Conservation (phyloP, 345 rosid genomes). For the Euphorbia pulcherrima region DNA sequence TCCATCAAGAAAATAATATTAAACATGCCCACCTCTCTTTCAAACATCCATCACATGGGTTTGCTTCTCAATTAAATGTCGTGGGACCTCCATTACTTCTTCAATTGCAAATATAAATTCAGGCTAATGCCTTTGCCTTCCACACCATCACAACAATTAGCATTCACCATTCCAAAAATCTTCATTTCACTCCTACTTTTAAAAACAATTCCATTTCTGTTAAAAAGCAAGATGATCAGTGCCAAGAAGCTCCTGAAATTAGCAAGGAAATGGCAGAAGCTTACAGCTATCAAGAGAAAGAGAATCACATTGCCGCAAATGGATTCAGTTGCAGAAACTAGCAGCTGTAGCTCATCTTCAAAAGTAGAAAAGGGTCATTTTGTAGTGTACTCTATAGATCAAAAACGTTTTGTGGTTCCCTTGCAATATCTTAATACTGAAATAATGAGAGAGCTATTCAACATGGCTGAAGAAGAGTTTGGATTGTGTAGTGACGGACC, state of each 20-base stretch:
- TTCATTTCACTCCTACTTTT: no score
- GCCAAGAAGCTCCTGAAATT: constrained; percentile 8
- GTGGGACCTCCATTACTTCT: no score
- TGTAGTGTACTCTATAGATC: constrained; percentile 10
- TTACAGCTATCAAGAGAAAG: constrained; percentile 1
- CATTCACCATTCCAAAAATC: no score
- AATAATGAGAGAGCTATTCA: constrained; percentile 6
- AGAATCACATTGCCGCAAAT: background rate
- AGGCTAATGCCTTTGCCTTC: no score
- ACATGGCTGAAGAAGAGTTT: constrained; percentile 17
- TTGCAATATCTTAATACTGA: constrained; percentile 8
- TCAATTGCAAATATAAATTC: no score
- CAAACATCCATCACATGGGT: no score
- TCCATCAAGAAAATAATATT: no score
- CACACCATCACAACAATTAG: no score
- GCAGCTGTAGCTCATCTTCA: background rate
- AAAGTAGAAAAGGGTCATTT: constrained; percentile 16
- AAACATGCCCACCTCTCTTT: no score
- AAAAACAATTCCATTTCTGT: background rate
- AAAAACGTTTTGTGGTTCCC: constrained; percentile 5
- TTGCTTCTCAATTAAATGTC: no score
- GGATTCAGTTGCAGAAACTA: background rate
- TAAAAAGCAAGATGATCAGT: constrained; percentile 10
- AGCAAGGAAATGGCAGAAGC: constrained; percentile 13
- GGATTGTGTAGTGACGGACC: constrained; percentile 9